Base-by-base conservation (phyloP, 139 green algal species). In the Tetradesmus obliquus region DNA sequence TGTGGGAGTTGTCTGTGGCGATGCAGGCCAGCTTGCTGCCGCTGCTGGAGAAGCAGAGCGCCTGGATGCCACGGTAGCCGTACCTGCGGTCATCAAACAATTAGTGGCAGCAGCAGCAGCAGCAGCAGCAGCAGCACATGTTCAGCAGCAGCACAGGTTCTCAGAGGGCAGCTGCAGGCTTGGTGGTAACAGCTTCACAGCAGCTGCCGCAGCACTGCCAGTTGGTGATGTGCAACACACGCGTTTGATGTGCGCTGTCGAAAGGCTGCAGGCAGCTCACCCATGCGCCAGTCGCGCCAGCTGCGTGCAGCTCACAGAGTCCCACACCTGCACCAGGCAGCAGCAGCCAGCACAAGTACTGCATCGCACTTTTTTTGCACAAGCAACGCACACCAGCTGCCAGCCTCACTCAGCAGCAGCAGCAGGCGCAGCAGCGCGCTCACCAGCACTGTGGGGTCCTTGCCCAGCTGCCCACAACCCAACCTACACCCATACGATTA, bases 381-480 rank as follows among this genome's bases (percentile, higher is more conserved):
- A n/a, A n/a, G n/a, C n/a, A n/a, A n/a, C n/a, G n/a, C n/a, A n/a
- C n/a, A 51, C 76, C 13, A 24, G 22, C 22, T 55, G 6, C 81
- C 60, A 19, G 10, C 8, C 60, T 71, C 60, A 10, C 60, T 71
- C 60, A 45, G 32, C 32, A 45, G 32, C 32, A 45, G 32, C 32
- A 45, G 32, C 32, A 45, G 32, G 0, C 0, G 32, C 57, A 66
- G 60, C 10, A 8, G 0, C 72, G 13, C 45, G 19, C 94, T 94
- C 32, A 95, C 90, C 20, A 94, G 81, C 51, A 95, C 91, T 17
- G 80, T 88, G 5, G 94, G 93, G 87, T 95, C 90, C 55, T 93
- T 92, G 55, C 94, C 92, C 45, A 96, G 87, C 93, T 96, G 95
- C 17, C 95, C 95, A 13, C 93, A n/a, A n/a, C n/a, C n/a, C n/a